A percentile compares a stretch with the other conserved stretches of the same genome.
Conservation (phyloP, 441 rosid genomes). For the Pelargonium fulgidum region DNA sequence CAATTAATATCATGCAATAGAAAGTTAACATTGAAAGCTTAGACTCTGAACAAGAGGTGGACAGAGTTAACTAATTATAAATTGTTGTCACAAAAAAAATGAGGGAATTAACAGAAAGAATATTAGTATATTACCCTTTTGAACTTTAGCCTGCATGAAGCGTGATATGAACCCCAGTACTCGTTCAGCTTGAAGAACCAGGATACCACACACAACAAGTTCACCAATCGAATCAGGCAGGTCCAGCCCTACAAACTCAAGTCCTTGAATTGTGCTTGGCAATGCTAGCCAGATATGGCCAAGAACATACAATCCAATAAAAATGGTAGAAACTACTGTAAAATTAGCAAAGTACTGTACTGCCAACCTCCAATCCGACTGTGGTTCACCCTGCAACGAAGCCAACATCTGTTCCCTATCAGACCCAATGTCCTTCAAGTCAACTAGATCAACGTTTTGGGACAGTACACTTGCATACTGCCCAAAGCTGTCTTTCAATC, state of each 20-base stretch:
- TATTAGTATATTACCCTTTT: constrained; percentile 42
- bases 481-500: constrained; percentile 73
- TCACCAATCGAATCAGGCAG: constrained; percentile 95
- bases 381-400: constrained; percentile 71
- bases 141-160: constrained; percentile 79
- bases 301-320: constrained; percentile 62
- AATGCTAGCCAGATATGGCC: constrained; percentile 60
- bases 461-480: constrained; percentile 52
- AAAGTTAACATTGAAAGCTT: background rate
- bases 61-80: background rate
- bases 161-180: constrained; percentile 58
- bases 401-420: constrained; percentile 79
- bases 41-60: background rate
- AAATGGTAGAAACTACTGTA: constrained; percentile 58
- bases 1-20: too few relatives aligned
- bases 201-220: constrained; percentile 65
- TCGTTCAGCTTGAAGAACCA: constrained; percentile 79
- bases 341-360: constrained; percentile 77
- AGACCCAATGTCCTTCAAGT: constrained; percentile 66
- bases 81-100: constrained; percentile 1
- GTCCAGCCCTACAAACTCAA: constrained; percentile 90
- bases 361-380: constrained; percentile 80
- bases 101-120: constrained; percentile 11
- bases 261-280: constrained; percentile 68
- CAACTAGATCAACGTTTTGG: constrained; percentile 64